Percentiles rank a stretch among this genome's conserved stretches.
phyloP scores from a whole-genome alignment of 257 asterid species.

The Lavandula angustifolia region DNA sequence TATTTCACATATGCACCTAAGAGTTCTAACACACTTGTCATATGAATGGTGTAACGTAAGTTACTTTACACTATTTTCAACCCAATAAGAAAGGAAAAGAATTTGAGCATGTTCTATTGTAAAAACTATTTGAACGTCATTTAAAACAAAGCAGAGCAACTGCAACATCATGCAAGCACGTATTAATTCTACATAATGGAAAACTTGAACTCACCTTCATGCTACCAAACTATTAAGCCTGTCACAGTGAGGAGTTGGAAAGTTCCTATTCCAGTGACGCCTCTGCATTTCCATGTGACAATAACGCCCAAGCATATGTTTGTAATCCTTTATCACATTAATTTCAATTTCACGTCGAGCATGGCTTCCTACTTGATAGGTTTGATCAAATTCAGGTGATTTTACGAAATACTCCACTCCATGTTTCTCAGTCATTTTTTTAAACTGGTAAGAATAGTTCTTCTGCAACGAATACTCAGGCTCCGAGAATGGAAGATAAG shows the following conservation, averaged over 20 bases:
- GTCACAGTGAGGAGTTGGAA: slow-evolving; percentile 83
- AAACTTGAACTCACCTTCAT: slow-evolving; percentile 52
- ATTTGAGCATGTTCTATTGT: not conserved
- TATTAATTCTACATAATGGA: slow-evolving; percentile 1
- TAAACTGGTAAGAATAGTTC: slow-evolving; percentile 77
- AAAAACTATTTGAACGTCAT: slow-evolving; percentile 7
- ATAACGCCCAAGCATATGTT: slow-evolving; percentile 78
- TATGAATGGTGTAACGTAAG: not conserved
- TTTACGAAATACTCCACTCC: slow-evolving; percentile 81
- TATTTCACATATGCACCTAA: not conserved
- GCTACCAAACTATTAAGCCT: slow-evolving; percentile 66
- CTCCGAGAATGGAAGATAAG: slow-evolving; percentile 92
- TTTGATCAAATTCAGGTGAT: slow-evolving; percentile 66
- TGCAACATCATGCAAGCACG: not conserved
- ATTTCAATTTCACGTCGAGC: slow-evolving; percentile 61
- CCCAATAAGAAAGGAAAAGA: not conserved
- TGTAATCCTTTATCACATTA: slow-evolving; percentile 76
- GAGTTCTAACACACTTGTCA: not conserved
- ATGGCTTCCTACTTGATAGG: slow-evolving; percentile 62
- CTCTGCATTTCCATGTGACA: slow-evolving; percentile 95
- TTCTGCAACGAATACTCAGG: slow-evolving; percentile 92
- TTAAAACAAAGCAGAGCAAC: not conserved
- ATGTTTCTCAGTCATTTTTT: slow-evolving; percentile 63
- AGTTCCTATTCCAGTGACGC: slow-evolving; percentile 90
- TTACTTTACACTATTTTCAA: not conserved